phyloP scores from a whole-genome alignment of 768 basidiomycete species.

The Boletus rubropictus region DNA sequence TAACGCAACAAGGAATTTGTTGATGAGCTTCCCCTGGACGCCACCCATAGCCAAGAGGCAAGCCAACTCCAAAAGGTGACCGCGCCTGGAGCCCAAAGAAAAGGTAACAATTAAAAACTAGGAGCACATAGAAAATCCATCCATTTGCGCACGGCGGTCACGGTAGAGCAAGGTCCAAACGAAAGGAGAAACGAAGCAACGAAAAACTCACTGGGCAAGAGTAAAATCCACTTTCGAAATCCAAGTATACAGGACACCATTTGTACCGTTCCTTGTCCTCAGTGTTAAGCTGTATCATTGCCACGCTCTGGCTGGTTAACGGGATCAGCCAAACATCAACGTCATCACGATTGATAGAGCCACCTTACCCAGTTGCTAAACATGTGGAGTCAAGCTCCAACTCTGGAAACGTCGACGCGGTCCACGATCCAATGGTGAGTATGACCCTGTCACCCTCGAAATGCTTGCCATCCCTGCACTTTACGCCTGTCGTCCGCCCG shows the following conservation, averaged over 20 bases:
- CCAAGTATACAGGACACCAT: slow-evolving; percentile 61
- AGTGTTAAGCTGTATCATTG: slow-evolving; percentile 63
- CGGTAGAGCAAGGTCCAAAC: neutral
- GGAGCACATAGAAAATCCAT: neutral
- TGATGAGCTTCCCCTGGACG: neutral
- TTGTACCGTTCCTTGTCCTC: slow-evolving; percentile 64
- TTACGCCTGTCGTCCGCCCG: slow-evolving; percentile 52
- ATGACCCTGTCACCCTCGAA: slow-evolving; percentile 59
- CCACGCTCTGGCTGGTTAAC: slow-evolving; percentile 66
- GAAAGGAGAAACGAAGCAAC: neutral
- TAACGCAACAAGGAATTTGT: neutral
- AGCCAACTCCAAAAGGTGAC: neutral
- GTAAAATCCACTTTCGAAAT: slow-evolving; percentile 74
- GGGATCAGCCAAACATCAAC: neutral
- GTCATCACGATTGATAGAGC: neutral
- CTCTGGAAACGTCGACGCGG: slow-evolving; percentile 67
- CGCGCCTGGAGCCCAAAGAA: too few species aligned
- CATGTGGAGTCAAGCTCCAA: slow-evolving; percentile 46
- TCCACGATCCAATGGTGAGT: slow-evolving; percentile 81
- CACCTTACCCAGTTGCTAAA: slow-evolving; percentile 76
- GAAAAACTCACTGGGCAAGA: slow-evolving; percentile 62
- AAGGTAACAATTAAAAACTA: too few species aligned
- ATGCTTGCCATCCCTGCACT: slow-evolving; percentile 50
- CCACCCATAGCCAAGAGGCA: neutral
- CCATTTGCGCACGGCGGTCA: neutral